These are phyloP conservation scores for Mucor mucedo DNA, from an alignment of 371 early-diverging fungal species.

Conservation along the genomic window DNA sequence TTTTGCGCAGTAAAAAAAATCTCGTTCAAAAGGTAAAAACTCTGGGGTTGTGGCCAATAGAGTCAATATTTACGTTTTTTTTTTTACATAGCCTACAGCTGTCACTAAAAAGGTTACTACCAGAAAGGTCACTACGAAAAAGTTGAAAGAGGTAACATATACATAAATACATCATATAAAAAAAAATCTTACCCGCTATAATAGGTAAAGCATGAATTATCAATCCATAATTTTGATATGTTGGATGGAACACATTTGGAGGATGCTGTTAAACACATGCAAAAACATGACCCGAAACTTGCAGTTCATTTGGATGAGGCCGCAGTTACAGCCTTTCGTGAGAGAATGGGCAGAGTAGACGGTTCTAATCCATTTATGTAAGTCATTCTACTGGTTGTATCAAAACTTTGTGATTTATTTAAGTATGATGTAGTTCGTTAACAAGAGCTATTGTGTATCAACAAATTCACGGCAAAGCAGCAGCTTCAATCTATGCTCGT, in stretches of 20 bases:
- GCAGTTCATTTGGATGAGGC: constrained; percentile 29
- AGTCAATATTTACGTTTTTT: too few species aligned
- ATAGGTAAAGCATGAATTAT: background rate
- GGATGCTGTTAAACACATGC: constrained; percentile 36
- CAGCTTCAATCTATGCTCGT: constrained; percentile 41
- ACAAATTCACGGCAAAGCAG: constrained; percentile 60
- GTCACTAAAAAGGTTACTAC: too few species aligned
- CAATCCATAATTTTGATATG: constrained; percentile 1
- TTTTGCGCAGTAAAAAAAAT: background rate
- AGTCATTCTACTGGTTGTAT: background rate
- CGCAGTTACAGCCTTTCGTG: constrained; percentile 18
- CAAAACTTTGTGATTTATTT: background rate
- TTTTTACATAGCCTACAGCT: too few species aligned
- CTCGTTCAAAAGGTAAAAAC: too few species aligned
- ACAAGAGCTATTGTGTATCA: constrained; percentile 57
- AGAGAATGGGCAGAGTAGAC: constrained; percentile 13
- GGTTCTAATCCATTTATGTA: constrained; percentile 38
- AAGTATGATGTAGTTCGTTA: constrained; percentile 25
- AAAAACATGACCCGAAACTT: constrained; percentile 39
- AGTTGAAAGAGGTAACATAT: too few species aligned
- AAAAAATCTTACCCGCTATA: background rate
- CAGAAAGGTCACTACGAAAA: too few species aligned
- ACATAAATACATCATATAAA: background rate
- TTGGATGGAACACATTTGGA: constrained; percentile 2
- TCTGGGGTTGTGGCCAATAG: too few species aligned